These are phyloP conservation scores for Phytophthora citrophthora DNA, from an alignment of 352 stramenopile species.

Conservation along the genomic window DNA sequence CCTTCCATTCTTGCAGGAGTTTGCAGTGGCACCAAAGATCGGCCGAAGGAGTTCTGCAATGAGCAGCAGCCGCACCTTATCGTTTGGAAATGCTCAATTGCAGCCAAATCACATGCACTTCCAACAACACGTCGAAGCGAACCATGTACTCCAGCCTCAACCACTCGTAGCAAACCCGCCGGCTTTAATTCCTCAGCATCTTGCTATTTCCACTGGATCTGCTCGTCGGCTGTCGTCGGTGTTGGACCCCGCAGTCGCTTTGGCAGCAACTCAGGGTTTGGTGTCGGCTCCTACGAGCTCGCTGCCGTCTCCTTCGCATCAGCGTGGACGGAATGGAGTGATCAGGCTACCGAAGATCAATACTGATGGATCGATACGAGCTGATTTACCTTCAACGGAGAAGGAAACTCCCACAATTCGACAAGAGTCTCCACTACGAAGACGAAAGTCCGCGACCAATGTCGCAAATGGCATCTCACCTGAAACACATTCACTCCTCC, in stretches of 20 bases:
- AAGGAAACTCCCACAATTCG: not conserved
- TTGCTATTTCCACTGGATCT: not conserved
- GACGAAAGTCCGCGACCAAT: constrained; percentile 9
- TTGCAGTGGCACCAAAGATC: constrained; percentile 6
- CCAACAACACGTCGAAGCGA: constrained; percentile 10
- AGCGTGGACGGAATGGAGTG: constrained; percentile 4
- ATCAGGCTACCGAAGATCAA: constrained; percentile 10
- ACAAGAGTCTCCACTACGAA: constrained; percentile 2
- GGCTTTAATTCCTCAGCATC: not conserved
- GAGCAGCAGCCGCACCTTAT: not conserved
- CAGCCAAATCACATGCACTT: constrained; percentile 13
- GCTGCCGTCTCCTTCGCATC: constrained; percentile 1
- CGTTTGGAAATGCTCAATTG: not conserved
- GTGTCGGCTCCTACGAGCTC: not conserved
- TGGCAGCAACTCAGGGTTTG: not conserved
- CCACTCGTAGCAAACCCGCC: too few relatives aligned
- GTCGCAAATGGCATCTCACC: not conserved
- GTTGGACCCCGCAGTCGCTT: not conserved
- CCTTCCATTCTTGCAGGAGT: constrained; percentile 55
- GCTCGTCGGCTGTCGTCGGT: not conserved
- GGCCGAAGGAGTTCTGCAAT: not conserved
- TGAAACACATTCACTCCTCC: not conserved
- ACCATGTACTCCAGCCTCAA: not conserved
- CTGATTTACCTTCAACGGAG: not conserved
- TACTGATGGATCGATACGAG: not conserved